Base-by-base conservation (phyloP, 2,329 filamentous ascomycete species). In the Trichoderma sp. region DNA sequence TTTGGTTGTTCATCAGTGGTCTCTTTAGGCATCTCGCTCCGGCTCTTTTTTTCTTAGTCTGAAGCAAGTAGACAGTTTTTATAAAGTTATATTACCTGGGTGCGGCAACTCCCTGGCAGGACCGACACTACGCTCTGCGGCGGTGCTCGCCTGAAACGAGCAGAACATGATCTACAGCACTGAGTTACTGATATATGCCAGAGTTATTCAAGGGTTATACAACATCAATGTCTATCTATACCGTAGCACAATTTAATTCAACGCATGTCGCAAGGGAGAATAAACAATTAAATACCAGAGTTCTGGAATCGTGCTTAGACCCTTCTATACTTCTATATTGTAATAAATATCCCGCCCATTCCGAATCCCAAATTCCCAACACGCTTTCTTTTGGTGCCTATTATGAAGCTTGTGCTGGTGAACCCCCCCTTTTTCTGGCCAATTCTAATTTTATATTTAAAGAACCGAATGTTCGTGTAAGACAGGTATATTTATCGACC, bases 21-120 rank as follows among this genome's bases (percentile, higher is more conserved):
- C 58, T 61, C 58, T 47, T 61, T 61, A 61, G 58, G 58, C 31
- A 47, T 61, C 37, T 61, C 58, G 37, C 37, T 61, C 58, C 58
- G 58, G 37, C 27, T 14, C 19, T 31, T 31, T n/a, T 24, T 11
- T 11, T 21, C 5, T 13, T 49, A 49, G 47, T 4, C 21, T 49
- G 47, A 49, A 24, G 47, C 47, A 49, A 24, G 21, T 24, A 49
- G 47, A 49, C 19, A n/a, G 40, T 40, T 40, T 16, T 43, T 19
- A 43, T n/a, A 10, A 43, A 43, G 8, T 49, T 49, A 49, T 49
- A 49, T 49, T 49, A 49, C 21, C 13, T 49, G 21, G 47, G n/a
- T 49, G 47, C 47, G 8, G 19, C n/a, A 49, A 49, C 4, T 49
- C 21, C 47, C 40, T 49, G 47, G 47, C 47, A 14, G 47, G 47